Evolutionary conservation across 2,329 filamentous ascomycete genomes (phyloP).

Genomic region (Pleurostoma richardsiae): DNA sequence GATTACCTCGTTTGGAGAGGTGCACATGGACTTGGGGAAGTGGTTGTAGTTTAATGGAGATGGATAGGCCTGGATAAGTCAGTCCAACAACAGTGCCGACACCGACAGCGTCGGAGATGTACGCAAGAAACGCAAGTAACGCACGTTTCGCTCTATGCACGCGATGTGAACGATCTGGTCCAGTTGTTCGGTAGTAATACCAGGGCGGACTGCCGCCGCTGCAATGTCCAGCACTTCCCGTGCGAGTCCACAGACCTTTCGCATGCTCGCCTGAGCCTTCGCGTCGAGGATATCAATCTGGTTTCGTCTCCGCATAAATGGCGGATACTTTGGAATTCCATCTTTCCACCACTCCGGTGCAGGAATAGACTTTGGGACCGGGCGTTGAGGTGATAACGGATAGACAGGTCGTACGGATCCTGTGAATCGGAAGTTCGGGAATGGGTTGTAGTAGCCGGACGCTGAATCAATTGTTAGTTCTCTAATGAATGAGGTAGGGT

Average conservation of each 20-base stretch:
- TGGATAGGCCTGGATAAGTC: conserved; percentile 68
- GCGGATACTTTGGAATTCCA: conserved; percentile 43
- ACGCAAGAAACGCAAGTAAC: background rate
- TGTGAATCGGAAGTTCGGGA: conserved; percentile 63
- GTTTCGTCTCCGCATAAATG: conserved; percentile 32
- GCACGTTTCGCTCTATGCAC: conserved; percentile 86
- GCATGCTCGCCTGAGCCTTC: conserved; percentile 81
- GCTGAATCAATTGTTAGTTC: conserved; percentile 47
- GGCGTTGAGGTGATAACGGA: conserved; percentile 50
- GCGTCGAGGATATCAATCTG: conserved; percentile 67
- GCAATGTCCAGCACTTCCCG: conserved; percentile 92
- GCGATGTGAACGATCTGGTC: conserved; percentile 94
- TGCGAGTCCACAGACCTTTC: conserved; percentile 81
- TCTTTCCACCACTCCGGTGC: conserved; percentile 65
- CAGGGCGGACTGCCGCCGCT: conserved; percentile 77
- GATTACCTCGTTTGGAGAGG: conserved; percentile 93
- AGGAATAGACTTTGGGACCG: conserved; percentile 56
- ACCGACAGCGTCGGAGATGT: background rate
- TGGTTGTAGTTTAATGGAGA: conserved; percentile 92
- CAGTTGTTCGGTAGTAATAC: conserved; percentile 91
- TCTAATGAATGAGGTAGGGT: conserved; percentile 53
- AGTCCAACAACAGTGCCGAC: background rate
- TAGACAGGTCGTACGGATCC: conserved; percentile 63
- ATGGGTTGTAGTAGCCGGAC: conserved; percentile 67
- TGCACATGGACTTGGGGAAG: conserved; percentile 98